Evolutionary conservation across 2,329 filamentous ascomycete species (phyloP), one percentile per base, ranked within the genome.

Genomic region (Epichloe festucae): DNA sequence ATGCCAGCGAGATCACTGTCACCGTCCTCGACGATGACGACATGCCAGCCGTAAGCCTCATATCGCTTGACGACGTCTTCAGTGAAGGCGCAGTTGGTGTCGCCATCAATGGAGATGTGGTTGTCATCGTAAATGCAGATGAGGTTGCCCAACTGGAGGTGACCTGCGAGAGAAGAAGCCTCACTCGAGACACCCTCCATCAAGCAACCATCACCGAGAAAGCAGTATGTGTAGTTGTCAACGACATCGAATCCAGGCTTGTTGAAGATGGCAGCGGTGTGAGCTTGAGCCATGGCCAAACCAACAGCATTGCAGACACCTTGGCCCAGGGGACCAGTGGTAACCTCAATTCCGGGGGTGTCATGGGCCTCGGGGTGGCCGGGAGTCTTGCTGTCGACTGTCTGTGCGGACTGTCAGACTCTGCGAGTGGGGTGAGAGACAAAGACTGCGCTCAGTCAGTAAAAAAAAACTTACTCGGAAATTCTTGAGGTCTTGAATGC

Each of bases 111-210:
- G 63, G 79, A 95, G 67, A 98, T 97, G 72, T 95, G 87, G 82
- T 98, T 98, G 79, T 98, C 93, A 68, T 98, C 93, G 73, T 91
- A 98, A 73, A 98, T 80, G 72, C 81, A 83, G 73, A 97, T 97
- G 66, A 98, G 78, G 80, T 97, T 98, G 68, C 91, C 93, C 59
- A 98, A 83, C 80, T 97, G 87, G 71, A 97, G 80, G 77, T 98
- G 93, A 67, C 93, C 93, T 61, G 93, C 93, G 61, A 89, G 79
- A 55, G 89, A 95, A 62, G 79, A 88, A 64, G 93, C 91, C 78
- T 98, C 93, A 67, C 82, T 81, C 60, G 93, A 89, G 75, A 98
- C 80, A 79, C 93, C 93, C 79, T 98, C 93, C 90, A 95, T 94
- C 73, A 94, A 81, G 74, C 93, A 98, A 60, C 93, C 93, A 78